Base-by-base conservation (phyloP, 148 eudicot genomes). In the Vaccinium corymbosum region DNA sequence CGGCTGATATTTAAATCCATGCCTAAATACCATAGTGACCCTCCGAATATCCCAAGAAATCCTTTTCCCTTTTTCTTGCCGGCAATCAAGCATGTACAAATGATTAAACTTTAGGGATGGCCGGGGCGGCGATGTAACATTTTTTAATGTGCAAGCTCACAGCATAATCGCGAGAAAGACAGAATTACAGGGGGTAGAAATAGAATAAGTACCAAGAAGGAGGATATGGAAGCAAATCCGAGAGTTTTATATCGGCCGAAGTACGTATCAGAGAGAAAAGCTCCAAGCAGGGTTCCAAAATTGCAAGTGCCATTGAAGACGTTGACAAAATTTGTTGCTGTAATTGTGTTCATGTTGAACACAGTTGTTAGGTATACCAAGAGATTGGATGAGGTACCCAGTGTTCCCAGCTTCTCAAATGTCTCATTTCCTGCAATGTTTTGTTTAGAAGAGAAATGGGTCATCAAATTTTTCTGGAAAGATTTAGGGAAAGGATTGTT, bases 331-430 rank as follows among this genome's bases (percentile, higher is more conserved):
- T 84, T 92, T 2, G 92, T 86, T 3, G 94, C 93, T 0, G 84
- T 78, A 49, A 90, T 83, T 22, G 84, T 87, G 35, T 88, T 92
- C 94, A 91, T 90, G 88, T 90, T 83, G 86, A 93, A 93, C 48
- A 93, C 90, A 0, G 88, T 89, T 10, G 92, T 92, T 12, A 93
- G 85, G 78, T 92, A 92, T 20, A 93, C 91, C 84, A 93, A 76
- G 19, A 93, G 87, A 81, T 93, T 93, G 74, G 88, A 57, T 77
- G 87, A 76, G 38, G 94, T 93, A 12, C 95, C 95, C 27, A 93
- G 25, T 14, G 91, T 86, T 55, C 96, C 96, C 52, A 93, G 80
- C 91, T 92, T 93, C 83, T 93, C 94, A 61, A 93, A 93, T 1
- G 92, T 86, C 87, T 92, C 94, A 56, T 92, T 92, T 61, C 94